Conservation (phyloP, 2,329 filamentous ascomycete species). For the Colletotrichum orchidophilum region DNA sequence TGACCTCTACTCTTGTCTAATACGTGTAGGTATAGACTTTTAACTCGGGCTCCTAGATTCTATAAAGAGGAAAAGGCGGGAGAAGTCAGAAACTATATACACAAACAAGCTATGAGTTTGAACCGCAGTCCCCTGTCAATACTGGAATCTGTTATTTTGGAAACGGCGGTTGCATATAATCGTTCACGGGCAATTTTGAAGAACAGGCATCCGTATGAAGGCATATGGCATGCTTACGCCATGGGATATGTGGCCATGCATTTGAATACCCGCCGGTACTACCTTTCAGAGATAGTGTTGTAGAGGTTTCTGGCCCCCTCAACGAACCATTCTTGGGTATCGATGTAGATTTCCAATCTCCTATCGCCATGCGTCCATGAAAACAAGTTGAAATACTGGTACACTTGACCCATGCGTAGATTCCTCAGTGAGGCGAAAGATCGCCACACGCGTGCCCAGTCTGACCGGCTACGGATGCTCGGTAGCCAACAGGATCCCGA, state of each 20-base stretch:
- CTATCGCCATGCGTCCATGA: too few species aligned
- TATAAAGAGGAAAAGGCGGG: conserved; percentile 42
- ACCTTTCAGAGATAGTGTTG: conserved; percentile 28
- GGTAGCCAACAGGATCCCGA: background rate
- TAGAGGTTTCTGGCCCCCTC: background rate
- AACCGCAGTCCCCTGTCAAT: conserved; percentile 6
- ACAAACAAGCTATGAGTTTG: conserved; percentile 32
- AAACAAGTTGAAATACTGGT: background rate
- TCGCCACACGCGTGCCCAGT: too few species aligned
- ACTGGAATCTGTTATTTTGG: conserved; percentile 7
- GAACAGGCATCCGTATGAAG: conserved; percentile 35
- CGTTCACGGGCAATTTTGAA: conserved; percentile 36
- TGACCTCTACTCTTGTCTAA: background rate
- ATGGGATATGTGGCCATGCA: conserved; percentile 40
- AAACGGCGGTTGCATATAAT: conserved; percentile 32
- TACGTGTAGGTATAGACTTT: background rate
- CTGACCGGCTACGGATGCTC: background rate
- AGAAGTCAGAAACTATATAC: conserved; percentile 40
- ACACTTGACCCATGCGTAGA: too few species aligned
- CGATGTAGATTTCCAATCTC: too few species aligned
- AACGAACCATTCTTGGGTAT: background rate
- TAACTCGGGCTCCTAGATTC: conserved; percentile 33
- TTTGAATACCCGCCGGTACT: conserved; percentile 27
- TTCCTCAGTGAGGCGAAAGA: too few species aligned
- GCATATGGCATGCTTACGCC: conserved; percentile 37